Conservation (phyloP, 257 asterid genomes). For the Sherardia arvensis region DNA sequence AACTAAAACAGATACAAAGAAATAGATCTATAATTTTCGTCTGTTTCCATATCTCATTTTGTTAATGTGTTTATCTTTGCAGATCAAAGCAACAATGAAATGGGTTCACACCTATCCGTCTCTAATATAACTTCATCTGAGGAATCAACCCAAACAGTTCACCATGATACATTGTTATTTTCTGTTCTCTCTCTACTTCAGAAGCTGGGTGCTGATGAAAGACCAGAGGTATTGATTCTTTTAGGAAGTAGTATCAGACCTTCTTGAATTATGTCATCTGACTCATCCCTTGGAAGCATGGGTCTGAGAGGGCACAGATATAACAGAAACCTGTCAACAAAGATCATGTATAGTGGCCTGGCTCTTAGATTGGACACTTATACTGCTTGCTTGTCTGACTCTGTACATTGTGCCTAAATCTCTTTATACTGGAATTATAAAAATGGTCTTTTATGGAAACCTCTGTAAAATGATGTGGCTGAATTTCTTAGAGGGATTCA, state of each 20-base stretch:
- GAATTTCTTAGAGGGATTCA: neutral
- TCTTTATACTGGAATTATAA: neutral
- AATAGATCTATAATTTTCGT: slow-evolving; percentile 33
- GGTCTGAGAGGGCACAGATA: neutral
- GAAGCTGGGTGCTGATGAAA: slow-evolving; percentile 84
- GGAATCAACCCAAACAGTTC: slow-evolving; percentile 35
- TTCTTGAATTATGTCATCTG: neutral
- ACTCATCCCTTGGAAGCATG: neutral
- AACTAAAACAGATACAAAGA: slow-evolving; percentile 44
- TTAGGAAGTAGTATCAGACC: slow-evolving; percentile 7
- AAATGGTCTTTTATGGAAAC: neutral
- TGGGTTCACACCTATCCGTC: slow-evolving; percentile 26
- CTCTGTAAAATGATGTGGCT: neutral
- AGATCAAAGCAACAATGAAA: slow-evolving; percentile 38
- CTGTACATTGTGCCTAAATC: neutral
- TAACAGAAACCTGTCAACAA: neutral
- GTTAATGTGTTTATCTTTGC: slow-evolving; percentile 22
- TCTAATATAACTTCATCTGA: slow-evolving; percentile 29
- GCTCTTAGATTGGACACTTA: neutral
- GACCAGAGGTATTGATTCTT: slow-evolving; percentile 79
- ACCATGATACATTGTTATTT: slow-evolving; percentile 64
- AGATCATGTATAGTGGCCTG: neutral
- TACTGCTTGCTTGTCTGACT: neutral
- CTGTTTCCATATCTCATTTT: neutral
- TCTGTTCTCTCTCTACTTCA: slow-evolving; percentile 81